phyloP scores from a whole-genome alignment of 352 stramenopile species.

The Globisporangium sylvaticum region DNA sequence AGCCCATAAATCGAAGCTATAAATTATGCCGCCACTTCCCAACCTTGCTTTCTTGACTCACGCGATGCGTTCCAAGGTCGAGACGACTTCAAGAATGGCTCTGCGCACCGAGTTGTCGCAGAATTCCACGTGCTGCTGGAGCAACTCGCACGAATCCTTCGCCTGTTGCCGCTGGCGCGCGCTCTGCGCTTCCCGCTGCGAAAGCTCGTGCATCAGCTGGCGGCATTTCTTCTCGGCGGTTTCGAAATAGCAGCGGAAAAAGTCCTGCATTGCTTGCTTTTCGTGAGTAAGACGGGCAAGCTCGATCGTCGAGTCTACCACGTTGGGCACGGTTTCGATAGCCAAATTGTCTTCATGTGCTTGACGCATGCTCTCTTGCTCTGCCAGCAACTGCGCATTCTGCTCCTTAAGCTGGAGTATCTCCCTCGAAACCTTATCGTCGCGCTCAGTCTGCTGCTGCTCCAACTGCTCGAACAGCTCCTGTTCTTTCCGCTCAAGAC shows the following conservation, averaged over 20 bases:
- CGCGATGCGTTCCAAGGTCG: constrained; percentile 3
- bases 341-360: neutral
- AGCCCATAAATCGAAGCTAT: neutral
- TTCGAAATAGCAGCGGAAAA: constrained; percentile 42
- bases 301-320: neutral
- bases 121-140: neutral
- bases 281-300: constrained; percentile 29
- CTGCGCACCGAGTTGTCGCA: neutral
- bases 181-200: constrained; percentile 27
- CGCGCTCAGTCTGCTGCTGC: neutral
- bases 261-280: constrained; percentile 43
- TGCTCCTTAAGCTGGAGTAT: constrained; percentile 3
- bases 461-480: constrained; percentile 1
- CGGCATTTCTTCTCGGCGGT: constrained; percentile 48
- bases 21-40: neutral
- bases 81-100: constrained; percentile 5
- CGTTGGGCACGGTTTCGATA: neutral
- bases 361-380: neutral
- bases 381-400: constrained; percentile 3
- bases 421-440: neutral
- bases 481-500: neutral
- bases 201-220: constrained; percentile 24
- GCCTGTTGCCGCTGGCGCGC: neutral
- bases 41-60: neutral
- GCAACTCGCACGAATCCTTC: neutral